Evolutionary conservation across 2,329 filamentous ascomycete species (phyloP), one percentile per base, ranked within the genome.

Genomic region (Pyrenophora graminea): DNA sequence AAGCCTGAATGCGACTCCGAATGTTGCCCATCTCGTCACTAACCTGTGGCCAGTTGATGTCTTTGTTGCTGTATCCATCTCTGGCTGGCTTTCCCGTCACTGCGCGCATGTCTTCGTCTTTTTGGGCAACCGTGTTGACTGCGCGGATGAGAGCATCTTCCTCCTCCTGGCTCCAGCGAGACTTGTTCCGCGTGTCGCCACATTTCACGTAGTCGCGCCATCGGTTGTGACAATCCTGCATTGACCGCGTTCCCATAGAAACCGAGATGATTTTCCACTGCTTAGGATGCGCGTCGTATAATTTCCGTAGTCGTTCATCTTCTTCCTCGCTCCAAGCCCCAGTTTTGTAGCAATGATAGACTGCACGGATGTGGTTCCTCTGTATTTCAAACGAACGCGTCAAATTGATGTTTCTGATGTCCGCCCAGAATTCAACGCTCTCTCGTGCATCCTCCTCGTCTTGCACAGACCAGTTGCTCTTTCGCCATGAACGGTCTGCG

Each of bases 151-250:
- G 73, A 8, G 67, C 72, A 0, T 74, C 69, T 62, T 88, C 85
- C 61, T 91, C 88, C 0, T 80, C 76, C 15, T 80, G 71, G 1
- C 76, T 77, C 88, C 89, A 91, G 1, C 74, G 69, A 30, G 82
- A 80, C 36, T 76, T 80, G 27, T 77, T 78, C 48, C 77, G 75
- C 0, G 77, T 79, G 5, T 80, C 76, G 17, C 81, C 81, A 46
- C 83, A 85, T 39, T 85, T 74, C 18, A 88, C 73, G 61, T 87
- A 85, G 61, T 90, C 88, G 33, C 85, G 80, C 77, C 86, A 89
- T 3, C 88, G 84, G 67, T 90, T 87, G 43, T 87, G 82, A 45
- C 86, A 79, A 64, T 90, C 87, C 53, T 85, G 82, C 0, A 82
- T 78, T 33, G 85, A 81, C 5, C 89, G 84, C 55, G 85, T 85